phyloP scores from a whole-genome alignment of 768 basidiomycete species.

The Termitomyces sp. region DNA sequence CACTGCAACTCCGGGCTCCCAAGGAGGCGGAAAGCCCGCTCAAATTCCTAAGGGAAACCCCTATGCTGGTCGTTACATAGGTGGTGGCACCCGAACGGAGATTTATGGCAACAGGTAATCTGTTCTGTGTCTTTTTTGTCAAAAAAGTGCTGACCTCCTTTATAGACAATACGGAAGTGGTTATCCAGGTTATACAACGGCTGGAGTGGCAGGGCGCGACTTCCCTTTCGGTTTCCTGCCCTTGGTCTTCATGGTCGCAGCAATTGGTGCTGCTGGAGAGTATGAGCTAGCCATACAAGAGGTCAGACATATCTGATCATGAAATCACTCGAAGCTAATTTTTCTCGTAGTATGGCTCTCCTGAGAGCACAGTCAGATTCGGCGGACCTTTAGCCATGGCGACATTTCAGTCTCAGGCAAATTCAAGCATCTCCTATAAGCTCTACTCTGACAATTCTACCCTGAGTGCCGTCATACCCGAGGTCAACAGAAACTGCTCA shows the following conservation, averaged over 20 bases:
- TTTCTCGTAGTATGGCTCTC: background rate
- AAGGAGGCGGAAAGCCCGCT: slow-evolving; percentile 16
- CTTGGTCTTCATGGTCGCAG: slow-evolving; percentile 27
- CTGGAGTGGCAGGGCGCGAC: slow-evolving; percentile 37
- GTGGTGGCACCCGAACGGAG: slow-evolving; percentile 40
- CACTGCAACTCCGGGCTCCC: background rate
- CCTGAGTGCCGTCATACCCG: background rate
- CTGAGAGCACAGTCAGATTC: background rate
- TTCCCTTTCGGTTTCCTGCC: slow-evolving; percentile 60
- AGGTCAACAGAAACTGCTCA: background rate
- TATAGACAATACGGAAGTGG: slow-evolving; percentile 46
- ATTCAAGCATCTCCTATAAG: background rate
- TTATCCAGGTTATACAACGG: slow-evolving; percentile 38
- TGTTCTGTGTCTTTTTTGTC: background rate
- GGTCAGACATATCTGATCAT: background rate
- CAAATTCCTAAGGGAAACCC: slow-evolving; percentile 31
- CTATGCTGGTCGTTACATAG: slow-evolving; percentile 35
- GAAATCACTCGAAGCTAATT: background rate
- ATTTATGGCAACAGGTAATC: slow-evolving; percentile 37
- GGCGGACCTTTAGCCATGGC: background rate
- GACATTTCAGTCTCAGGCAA: background rate
- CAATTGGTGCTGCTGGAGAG: background rate
- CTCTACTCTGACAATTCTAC: background rate
- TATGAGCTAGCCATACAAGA: background rate
- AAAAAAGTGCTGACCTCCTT: background rate